These are phyloP conservation scores for Talaromyces sp. DNA, from an alignment of 2,329 filamentous ascomycete species.

Conservation along the genomic window DNA sequence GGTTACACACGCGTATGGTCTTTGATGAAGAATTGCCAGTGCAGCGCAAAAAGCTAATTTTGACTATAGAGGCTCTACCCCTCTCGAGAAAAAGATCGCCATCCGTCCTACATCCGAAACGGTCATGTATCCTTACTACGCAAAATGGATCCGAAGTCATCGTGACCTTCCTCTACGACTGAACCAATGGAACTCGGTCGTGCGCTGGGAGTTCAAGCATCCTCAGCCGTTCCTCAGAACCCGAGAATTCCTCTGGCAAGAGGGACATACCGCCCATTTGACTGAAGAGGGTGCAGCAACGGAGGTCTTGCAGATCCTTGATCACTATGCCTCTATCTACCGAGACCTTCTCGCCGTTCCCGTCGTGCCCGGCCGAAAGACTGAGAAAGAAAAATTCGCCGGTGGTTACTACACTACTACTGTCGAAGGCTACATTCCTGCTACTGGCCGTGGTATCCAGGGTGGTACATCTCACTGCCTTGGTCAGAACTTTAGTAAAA, in stretches of 20 bases:
- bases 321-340: constrained; percentile 88
- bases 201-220: constrained; percentile 97
- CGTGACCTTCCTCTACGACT: constrained; percentile 88
- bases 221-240: constrained; percentile 79
- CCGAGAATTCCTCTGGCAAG: constrained; percentile 96
- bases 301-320: constrained; percentile 89
- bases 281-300: constrained; percentile 74
- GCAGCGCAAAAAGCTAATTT: constrained; percentile 19
- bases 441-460: constrained; percentile 93
- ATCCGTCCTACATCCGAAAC: constrained; percentile 67
- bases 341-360: constrained; percentile 91
- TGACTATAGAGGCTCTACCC: constrained; percentile 69
- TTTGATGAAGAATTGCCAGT: neutral
- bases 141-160: constrained; percentile 95
- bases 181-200: constrained; percentile 96
- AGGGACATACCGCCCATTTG: constrained; percentile 89
- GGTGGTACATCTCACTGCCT: constrained; percentile 91
- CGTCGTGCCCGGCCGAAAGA: constrained; percentile 90
- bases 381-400: constrained; percentile 96
- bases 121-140: constrained; percentile 94
- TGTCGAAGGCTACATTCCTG: constrained; percentile 92
- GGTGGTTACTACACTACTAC: constrained; percentile 96
- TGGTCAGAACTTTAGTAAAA: constrained; percentile 97
- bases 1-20: constrained; percentile 45
- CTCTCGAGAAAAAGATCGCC: constrained; percentile 75